Evolutionary conservation across 2,329 filamentous ascomycete species (phyloP).

Genomic region (Ramularia collo-cygni): DNA sequence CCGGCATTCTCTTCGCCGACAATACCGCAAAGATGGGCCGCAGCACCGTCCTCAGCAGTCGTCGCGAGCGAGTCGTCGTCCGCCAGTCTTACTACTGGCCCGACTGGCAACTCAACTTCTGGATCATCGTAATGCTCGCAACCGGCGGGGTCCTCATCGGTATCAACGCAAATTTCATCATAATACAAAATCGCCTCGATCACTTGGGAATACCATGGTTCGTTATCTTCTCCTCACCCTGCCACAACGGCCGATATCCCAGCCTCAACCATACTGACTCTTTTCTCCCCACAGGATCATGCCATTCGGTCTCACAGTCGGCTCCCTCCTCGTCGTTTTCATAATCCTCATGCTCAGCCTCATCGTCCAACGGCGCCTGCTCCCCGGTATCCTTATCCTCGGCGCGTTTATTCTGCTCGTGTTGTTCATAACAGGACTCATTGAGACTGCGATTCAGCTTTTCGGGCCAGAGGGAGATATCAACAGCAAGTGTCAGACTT

Average conservation of each 20-base stretch:
- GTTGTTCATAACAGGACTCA: conserved; percentile 54
- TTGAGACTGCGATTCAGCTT: conserved; percentile 56
- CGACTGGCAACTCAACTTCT: conserved; percentile 57
- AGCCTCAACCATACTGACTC: background rate
- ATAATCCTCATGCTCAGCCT: conserved; percentile 53
- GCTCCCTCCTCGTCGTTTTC: conserved; percentile 51
- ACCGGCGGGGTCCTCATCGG: conserved; percentile 53
- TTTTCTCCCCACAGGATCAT: conserved; percentile 47
- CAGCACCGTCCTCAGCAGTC: conserved; percentile 17
- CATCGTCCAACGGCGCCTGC: conserved; percentile 48
- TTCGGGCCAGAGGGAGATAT: conserved; percentile 52
- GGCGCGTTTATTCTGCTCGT: conserved; percentile 56
- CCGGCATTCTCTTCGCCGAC: background rate
- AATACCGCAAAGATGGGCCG: conserved; percentile 22
- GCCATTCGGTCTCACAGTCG: conserved; percentile 55
- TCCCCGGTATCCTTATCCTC: conserved; percentile 54
- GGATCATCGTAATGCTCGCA: conserved; percentile 56
- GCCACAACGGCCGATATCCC: background rate
- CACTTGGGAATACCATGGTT: conserved; percentile 55
- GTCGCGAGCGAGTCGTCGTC: conserved; percentile 36
- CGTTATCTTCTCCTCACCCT: conserved; percentile 15
- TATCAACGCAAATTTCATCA: conserved; percentile 55
- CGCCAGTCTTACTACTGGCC: conserved; percentile 57
- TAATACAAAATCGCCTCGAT: conserved; percentile 49
- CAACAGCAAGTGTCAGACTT: conserved; percentile 53